These are phyloP conservation scores for Esteya vermicola DNA, from an alignment of 2,329 filamentous ascomycete species.

Conservation along the genomic window DNA sequence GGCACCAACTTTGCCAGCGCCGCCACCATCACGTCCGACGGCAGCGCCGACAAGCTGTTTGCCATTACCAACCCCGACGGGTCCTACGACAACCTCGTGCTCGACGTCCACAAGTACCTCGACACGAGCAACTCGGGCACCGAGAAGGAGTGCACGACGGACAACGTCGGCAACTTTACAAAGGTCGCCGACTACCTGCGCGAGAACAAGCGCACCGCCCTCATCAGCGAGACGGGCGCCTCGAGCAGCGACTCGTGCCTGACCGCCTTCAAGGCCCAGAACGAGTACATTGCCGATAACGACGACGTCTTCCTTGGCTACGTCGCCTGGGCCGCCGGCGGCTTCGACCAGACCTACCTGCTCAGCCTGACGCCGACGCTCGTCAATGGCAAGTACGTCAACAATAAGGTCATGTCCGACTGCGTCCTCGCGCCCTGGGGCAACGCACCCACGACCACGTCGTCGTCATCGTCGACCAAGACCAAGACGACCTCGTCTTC, in stretches of 20 bases:
- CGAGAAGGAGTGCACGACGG: constrained; percentile 33
- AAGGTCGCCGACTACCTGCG: constrained; percentile 21
- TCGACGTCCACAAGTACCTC: constrained; percentile 49
- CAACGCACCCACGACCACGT: neutral
- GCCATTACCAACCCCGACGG: constrained; percentile 45
- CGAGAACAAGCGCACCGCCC: constrained; percentile 17
- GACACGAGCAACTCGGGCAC: constrained; percentile 43
- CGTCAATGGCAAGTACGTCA: constrained; percentile 4
- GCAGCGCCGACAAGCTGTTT: constrained; percentile 34
- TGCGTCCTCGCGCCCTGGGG: constrained; percentile 9
- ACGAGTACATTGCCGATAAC: constrained; percentile 19
- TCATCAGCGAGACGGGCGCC: constrained; percentile 23
- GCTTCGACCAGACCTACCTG: constrained; percentile 14
- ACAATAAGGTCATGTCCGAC: constrained; percentile 9
- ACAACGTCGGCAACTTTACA: constrained; percentile 23
- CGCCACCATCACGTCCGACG: constrained; percentile 26
- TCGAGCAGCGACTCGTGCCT: constrained; percentile 19
- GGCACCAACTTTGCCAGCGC: constrained; percentile 27
- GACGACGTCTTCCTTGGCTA: constrained; percentile 16
- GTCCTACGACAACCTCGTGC: constrained; percentile 36
- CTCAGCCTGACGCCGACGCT: constrained; percentile 15
- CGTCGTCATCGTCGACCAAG: neutral
- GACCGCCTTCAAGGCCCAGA: constrained; percentile 17
- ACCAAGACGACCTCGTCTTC: neutral
- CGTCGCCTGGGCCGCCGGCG: constrained; percentile 16